phyloP scores from a whole-genome alignment of 495 filamentous ascomycete genomes.

The Usnea hakonensis region DNA sequence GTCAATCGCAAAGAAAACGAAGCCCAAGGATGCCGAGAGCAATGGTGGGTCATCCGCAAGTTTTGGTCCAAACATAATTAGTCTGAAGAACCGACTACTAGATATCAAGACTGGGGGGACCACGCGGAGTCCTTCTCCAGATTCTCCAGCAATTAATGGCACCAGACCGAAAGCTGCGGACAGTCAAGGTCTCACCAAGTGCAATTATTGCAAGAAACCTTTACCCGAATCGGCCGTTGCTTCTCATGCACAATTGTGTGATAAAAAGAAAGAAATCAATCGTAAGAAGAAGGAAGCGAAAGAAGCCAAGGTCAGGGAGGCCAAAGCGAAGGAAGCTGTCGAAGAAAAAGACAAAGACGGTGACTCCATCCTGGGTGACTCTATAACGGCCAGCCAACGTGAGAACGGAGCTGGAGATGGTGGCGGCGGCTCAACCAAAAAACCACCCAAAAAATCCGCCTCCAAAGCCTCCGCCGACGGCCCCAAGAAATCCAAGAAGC shows the following conservation, averaged over 20 bases:
- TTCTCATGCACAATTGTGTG: conserved; percentile 62
- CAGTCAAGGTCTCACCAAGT: conserved; percentile 58
- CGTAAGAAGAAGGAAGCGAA: conserved; percentile 74
- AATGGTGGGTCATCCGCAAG: conserved; percentile 42
- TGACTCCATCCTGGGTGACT: conserved; percentile 46
- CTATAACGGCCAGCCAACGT: conserved; percentile 29
- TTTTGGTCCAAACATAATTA: conserved; percentile 5
- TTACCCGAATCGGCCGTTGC: conserved; percentile 52
- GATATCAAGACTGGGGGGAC: conserved; percentile 26
- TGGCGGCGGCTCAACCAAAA: conserved; percentile 31
- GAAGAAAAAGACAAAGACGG: conserved; percentile 53
- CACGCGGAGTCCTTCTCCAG: conserved; percentile 34
- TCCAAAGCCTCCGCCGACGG: conserved; percentile 41
- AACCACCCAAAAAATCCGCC: conserved; percentile 65
- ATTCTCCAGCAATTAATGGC: conserved; percentile 58
- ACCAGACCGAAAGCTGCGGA: conserved; percentile 67
- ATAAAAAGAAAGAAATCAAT: conserved; percentile 65
- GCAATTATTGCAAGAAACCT: conserved; percentile 76
- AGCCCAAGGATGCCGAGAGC: conserved; percentile 48
- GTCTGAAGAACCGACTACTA: background rate
- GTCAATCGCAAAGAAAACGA: conserved; percentile 26
- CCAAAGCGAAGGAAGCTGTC: conserved; percentile 51
- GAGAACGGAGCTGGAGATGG: conserved; percentile 33
- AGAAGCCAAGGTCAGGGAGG: conserved; percentile 62
- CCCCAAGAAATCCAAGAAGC: conserved; percentile 78